Evolutionary conservation across 2,329 filamentous ascomycete species (phyloP).

Genomic region (Penicillium sp.): DNA sequence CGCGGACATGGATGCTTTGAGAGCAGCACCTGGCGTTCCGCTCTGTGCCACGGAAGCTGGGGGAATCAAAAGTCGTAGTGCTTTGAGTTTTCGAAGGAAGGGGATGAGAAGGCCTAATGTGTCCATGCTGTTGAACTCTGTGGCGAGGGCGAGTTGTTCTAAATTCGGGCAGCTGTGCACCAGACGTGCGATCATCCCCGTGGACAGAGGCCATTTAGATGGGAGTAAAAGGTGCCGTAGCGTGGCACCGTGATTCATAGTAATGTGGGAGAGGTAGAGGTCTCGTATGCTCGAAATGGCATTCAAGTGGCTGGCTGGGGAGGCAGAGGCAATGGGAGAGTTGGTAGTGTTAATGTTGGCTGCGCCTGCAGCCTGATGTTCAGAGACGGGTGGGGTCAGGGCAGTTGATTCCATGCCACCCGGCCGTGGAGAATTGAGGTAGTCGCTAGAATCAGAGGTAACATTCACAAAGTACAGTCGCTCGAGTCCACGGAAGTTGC

Average conservation of each 20-base stretch:
- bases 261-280: constrained; percentile 55
- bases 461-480: constrained; percentile 55
- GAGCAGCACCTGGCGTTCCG: constrained; percentile 1
- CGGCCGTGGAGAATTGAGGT: constrained; percentile 35
- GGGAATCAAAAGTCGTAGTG: constrained; percentile 45
- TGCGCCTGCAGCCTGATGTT: constrained; percentile 15
- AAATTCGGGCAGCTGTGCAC: constrained; percentile 59
- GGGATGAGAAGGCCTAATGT: constrained; percentile 42
- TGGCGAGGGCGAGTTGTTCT: constrained; percentile 59
- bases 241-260: constrained; percentile 52
- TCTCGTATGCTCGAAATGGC: constrained; percentile 39
- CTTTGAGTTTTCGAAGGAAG: constrained; percentile 42
- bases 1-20: background rate
- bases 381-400: constrained; percentile 32
- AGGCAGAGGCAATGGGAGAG: constrained; percentile 26
- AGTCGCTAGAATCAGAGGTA: constrained; percentile 30
- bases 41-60: constrained; percentile 19
- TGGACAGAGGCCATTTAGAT: constrained; percentile 56
- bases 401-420: constrained; percentile 18
- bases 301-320: constrained; percentile 26
- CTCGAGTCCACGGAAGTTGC: constrained; percentile 49
- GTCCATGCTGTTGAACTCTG: constrained; percentile 45
- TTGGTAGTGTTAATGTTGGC: constrained; percentile 19
- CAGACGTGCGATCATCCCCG: constrained; percentile 52
- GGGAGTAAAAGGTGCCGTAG: constrained; percentile 60